Conservation (phyloP, 1,139 yeast genomes). For the Yamadazyma atlantica region DNA sequence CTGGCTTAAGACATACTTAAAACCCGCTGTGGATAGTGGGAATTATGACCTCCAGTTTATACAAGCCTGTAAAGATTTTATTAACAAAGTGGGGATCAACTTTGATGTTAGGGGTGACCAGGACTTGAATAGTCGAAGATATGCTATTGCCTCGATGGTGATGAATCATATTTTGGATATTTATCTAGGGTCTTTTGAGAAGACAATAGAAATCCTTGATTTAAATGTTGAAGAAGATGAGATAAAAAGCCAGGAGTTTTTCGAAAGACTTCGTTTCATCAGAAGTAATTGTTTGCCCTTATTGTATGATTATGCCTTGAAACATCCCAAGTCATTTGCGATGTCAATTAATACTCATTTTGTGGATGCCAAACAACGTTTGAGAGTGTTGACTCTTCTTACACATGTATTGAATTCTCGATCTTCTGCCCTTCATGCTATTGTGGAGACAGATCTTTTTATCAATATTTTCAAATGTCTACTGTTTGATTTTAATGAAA, state of each 20-base stretch:
- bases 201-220: conserved; percentile 18
- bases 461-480: conserved; percentile 42
- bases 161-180: conserved; percentile 30
- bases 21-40: conserved; percentile 62
- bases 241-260: conserved; percentile 30
- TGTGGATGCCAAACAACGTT: conserved; percentile 26
- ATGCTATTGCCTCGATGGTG: conserved; percentile 23
- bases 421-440: conserved; percentile 30
- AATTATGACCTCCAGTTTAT: conserved; percentile 47
- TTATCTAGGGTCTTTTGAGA: conserved; percentile 25
- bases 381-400: conserved; percentile 35
- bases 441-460: conserved; percentile 40
- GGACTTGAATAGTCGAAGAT: conserved; percentile 22
- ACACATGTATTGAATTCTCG: conserved; percentile 25
- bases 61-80: conserved; percentile 40
- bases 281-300: conserved; percentile 41
- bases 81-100: conserved; percentile 31
- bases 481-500: conserved; percentile 44
- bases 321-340: conserved; percentile 32
- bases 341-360: conserved; percentile 33
- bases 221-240: conserved; percentile 20
- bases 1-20: conserved; percentile 56
- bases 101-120: conserved; percentile 26
- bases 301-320: conserved; percentile 40
- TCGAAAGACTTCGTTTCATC: conserved; percentile 52